These are phyloP conservation scores for Eucommia ulmoides DNA, from an alignment of 257 asterid genomes.

Conservation along the genomic window DNA sequence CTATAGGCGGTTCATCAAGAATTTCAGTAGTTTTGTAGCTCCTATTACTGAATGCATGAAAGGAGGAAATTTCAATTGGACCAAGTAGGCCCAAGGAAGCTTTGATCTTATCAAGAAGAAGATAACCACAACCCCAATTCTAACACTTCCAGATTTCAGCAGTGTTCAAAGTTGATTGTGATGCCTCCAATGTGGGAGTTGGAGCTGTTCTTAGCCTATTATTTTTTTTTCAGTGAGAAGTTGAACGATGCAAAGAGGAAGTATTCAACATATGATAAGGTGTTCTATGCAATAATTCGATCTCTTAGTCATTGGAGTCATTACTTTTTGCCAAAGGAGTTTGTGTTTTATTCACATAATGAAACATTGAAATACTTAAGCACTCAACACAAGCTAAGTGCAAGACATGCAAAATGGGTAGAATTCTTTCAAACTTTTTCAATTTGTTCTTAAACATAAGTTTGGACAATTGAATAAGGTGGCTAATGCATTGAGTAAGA, in stretches of 20 bases:
- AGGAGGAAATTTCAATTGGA: not conserved
- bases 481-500: not conserved
- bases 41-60: slow-evolving; percentile 13
- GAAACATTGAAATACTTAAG: slow-evolving; percentile 2
- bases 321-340: not conserved
- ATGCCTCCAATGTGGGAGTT: slow-evolving; percentile 6
- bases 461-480: not conserved
- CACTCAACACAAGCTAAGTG: slow-evolving; percentile 5
- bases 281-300: not conserved
- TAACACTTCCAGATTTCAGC: slow-evolving; percentile 6
- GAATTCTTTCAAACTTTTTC: not conserved
- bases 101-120: slow-evolving; percentile 3
- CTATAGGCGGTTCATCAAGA: slow-evolving; percentile 2
- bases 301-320: not conserved
- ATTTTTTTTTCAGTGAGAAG: slow-evolving; percentile 1
- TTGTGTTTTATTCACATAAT: not conserved
- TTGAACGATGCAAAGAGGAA: not conserved
- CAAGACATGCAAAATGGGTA: slow-evolving; percentile 6
- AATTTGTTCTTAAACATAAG: not conserved
- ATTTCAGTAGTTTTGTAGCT: slow-evolving; percentile 8
- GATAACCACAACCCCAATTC: not conserved
- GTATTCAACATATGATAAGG: not conserved
- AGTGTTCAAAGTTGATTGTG: slow-evolving; percentile 6
- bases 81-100: not conserved
- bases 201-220: slow-evolving; percentile 5